A percentile compares a stretch with the other conserved stretches of the same genome.
These are phyloP conservation scores for Mucor racemosus DNA, from an alignment of 371 early-diverging fungal genomes.

Conservation along the genomic window DNA sequence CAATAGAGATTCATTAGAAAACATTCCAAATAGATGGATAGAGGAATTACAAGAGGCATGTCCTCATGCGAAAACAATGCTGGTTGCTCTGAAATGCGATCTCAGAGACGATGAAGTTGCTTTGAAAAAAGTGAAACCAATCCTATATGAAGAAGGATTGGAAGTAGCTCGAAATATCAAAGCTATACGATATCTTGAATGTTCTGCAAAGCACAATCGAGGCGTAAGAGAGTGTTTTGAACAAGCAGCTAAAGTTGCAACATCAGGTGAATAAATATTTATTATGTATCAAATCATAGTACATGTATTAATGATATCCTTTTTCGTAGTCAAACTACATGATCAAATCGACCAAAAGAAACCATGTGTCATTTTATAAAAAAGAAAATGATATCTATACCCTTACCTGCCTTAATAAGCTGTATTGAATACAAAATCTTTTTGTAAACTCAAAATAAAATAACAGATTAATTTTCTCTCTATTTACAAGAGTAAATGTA, in stretches of 20 bases:
- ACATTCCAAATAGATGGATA: slow-evolving; percentile 61
- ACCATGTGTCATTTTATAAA: slow-evolving; percentile 4
- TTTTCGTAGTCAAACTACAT: not conserved
- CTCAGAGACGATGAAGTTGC: slow-evolving; percentile 47
- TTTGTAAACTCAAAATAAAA: too few species aligned
- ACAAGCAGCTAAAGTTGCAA: slow-evolving; percentile 54
- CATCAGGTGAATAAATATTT: slow-evolving; percentile 28
- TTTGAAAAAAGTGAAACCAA: slow-evolving; percentile 30
- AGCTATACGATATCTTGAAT: slow-evolving; percentile 58
- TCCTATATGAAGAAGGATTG: slow-evolving; percentile 58
- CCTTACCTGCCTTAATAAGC: not conserved
- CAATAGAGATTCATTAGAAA: slow-evolving; percentile 60
- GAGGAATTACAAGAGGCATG: slow-evolving; percentile 53
- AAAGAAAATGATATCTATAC: not conserved
- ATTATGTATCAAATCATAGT: not conserved
- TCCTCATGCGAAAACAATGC: slow-evolving; percentile 51
- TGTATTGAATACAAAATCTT: too few species aligned
- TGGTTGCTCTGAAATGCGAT: slow-evolving; percentile 68
- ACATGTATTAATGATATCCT: not conserved
- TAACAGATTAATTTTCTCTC: too few species aligned
- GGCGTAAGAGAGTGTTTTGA: slow-evolving; percentile 60
- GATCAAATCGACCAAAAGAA: slow-evolving; percentile 6
- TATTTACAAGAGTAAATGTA: not conserved
- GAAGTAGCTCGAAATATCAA: slow-evolving; percentile 49
- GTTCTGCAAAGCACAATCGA: slow-evolving; percentile 59